phyloP scores from a whole-genome alignment of 352 stramenopile species.

The Phytopythium helicoides region DNA sequence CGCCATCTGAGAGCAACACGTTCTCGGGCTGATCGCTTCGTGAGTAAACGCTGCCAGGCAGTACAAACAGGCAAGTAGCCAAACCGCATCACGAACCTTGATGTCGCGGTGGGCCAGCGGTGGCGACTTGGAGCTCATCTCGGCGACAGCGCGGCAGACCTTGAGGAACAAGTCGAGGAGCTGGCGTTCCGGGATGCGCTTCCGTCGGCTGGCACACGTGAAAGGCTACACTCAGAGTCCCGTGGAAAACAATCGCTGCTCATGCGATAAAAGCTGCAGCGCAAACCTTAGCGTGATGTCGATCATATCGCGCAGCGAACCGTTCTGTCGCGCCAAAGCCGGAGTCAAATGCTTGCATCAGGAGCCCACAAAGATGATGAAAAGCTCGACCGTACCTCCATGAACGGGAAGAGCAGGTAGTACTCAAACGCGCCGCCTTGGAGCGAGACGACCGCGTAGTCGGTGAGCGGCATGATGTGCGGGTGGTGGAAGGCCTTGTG shows the following conservation, averaged over 20 bases:
- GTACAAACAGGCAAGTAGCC: too few relatives aligned
- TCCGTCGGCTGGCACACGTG: conserved; percentile 18
- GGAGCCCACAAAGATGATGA: neutral
- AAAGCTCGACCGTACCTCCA: conserved; percentile 44
- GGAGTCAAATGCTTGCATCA: conserved; percentile 1
- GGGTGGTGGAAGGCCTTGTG: conserved; percentile 71
- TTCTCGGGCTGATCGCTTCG: conserved; percentile 76
- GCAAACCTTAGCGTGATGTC: conserved; percentile 52
- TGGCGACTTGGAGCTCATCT: conserved; percentile 70
- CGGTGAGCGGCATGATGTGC: conserved; percentile 82
- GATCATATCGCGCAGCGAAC: conserved; percentile 84
- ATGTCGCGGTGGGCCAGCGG: conserved; percentile 86
- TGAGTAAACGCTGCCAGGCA: too few relatives aligned
- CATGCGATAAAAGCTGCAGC: too few relatives aligned
- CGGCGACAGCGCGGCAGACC: conserved; percentile 72
- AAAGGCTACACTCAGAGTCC: conserved; percentile 1
- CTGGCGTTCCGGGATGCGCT: conserved; percentile 59
- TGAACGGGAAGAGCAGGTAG: conserved; percentile 86
- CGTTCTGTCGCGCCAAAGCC: conserved; percentile 40
- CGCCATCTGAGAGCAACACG: conserved; percentile 71
- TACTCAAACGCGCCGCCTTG: conserved; percentile 51
- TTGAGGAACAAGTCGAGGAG: conserved; percentile 84
- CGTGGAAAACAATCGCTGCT: too few relatives aligned
- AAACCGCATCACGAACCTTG: conserved; percentile 65
- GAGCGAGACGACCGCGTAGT: conserved; percentile 68